phyloP scores from a whole-genome alignment of 1,284 basidiomycete genomes.

The Trichosporon sp. region DNA sequence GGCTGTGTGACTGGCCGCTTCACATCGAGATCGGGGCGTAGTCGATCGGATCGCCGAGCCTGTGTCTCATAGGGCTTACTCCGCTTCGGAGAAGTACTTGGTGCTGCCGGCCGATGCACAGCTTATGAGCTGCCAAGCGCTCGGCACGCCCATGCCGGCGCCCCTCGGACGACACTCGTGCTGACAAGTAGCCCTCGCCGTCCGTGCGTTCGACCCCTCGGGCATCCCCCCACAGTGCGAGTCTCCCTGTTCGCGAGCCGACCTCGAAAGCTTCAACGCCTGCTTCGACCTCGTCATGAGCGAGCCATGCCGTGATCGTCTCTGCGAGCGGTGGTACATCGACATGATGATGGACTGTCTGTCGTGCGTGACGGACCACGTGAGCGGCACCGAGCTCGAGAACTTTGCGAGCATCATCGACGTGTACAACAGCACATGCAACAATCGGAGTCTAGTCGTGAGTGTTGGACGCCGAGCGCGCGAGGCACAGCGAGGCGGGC shows the following conservation, averaged over 20 bases:
- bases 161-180: not conserved
- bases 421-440: slow-evolving; percentile 7
- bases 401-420: slow-evolving; percentile 12
- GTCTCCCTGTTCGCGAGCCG: not conserved
- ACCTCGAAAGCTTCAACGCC: slow-evolving; percentile 14
- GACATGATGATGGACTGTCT: not conserved
- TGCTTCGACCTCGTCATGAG: slow-evolving; percentile 17
- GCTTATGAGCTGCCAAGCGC: not conserved
- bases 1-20: not conserved
- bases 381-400: not conserved
- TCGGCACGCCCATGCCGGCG: not conserved
- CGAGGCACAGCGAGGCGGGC: not conserved
- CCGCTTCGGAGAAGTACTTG: not conserved
- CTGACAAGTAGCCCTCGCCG: not conserved
- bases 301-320: not conserved
- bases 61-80: not conserved
- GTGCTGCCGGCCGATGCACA: too few species aligned
- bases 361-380: not conserved
- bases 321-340: not conserved
- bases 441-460: slow-evolving; percentile 1
- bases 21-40: not conserved
- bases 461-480: not conserved
- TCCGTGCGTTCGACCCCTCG: slow-evolving; percentile 9
- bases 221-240: not conserved
- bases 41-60: not conserved